Base-by-base conservation (phyloP, 306 rosid species). In the Arachis stenosperma region DNA sequence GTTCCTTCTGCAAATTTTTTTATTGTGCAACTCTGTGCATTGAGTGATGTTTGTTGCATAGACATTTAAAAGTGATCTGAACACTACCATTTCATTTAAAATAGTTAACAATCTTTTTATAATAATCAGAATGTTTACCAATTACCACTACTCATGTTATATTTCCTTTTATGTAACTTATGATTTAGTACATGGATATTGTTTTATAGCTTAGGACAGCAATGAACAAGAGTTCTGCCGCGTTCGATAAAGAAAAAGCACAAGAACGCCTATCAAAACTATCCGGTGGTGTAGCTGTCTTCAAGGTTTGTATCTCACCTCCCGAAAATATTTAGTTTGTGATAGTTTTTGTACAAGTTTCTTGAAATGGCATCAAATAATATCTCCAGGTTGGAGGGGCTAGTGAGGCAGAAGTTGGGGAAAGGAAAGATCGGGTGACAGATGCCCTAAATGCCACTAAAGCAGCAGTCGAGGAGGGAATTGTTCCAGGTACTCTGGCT, bases 391-490 rank as follows among this genome's bases (percentile, higher is more conserved):
- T 94, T 84, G 99, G 97, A 52, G 99, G 97, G 70, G 88, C 85
- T 42, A 94, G 97, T 74, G 97, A 94, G 81, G 79, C 86, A 40
- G 99, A 94, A 84, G 97, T 94, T 48, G 96, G 90, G 69, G 97
- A 94, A 83, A 88, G 96, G 89, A 94, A 94, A 76, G 99, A 94
- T 80, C 83, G 99, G 82, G 99, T 89, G 39, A 94, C 99, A 0
- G 97, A 94, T 79, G 99, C 99, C 67, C 68, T 94, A 69, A 94
- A 94, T 83, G 97, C 99, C 65, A 89, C 97, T 17, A 85, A 85
- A 82, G 96, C 99, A 30, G 97, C 99, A 5, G 99, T 91, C 78
- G 97, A 91, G 82, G 99, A 94, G 83, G 99, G 99, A 61, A 91
- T 94, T 75, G 86, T 91, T 76, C 91, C 96, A 67, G 99, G 99